Base-by-base conservation (phyloP, 179 eudicot species). In the Nepenthes alata region DNA sequence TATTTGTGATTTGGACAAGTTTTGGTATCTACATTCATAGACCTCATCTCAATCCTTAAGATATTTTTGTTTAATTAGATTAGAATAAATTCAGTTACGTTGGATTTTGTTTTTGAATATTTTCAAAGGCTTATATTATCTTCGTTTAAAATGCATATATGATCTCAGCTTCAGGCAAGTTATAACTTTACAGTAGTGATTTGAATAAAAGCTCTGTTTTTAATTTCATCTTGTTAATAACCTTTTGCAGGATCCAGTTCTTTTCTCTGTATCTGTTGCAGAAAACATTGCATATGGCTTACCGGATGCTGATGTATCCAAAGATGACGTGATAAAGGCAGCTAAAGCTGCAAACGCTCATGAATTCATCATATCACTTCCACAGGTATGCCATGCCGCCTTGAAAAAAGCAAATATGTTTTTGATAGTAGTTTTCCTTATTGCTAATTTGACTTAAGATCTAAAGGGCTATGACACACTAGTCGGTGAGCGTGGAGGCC, bases 331-430 rank as follows among this genome's bases (percentile, higher is more conserved):
- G 45, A 82, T 93, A 64, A 84, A 85, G 79, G 98, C 98, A 44
- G 97, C 98, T 62, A 93, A 93, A 80, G 98, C 98, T 66, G 98
- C 98, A 50, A 93, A 93, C 71, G 98, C 97, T 67, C 98, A 93
- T 75, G 97, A 89, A 57, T 93, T 93, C 63, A 89, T 93, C 60
- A 85, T 93, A 54, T 83, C 97, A 57, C 85, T 93, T 63, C 98
- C 98, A 67, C 87, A 93, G 97, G 98, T 87, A 65, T 64, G 70
- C 73, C 57, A 25, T 25, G 25, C 25, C 34, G 56, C 39, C 65
- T 2, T 54, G 62, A 45, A 54, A 59, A 25, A 12, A 51, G 25
- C 35, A 51, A 15, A 59, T 25, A 14, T 44, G 52, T 2, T 12
- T 51, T 45, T 57, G 8, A n/a, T 59, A 47, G 58, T 48, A 50